A percentile compares a stretch with the other conserved stretches of the same genome.
phyloP scores from a whole-genome alignment of 2,329 filamentous ascomycete genomes.

The Tolypocladium tropicale region DNA sequence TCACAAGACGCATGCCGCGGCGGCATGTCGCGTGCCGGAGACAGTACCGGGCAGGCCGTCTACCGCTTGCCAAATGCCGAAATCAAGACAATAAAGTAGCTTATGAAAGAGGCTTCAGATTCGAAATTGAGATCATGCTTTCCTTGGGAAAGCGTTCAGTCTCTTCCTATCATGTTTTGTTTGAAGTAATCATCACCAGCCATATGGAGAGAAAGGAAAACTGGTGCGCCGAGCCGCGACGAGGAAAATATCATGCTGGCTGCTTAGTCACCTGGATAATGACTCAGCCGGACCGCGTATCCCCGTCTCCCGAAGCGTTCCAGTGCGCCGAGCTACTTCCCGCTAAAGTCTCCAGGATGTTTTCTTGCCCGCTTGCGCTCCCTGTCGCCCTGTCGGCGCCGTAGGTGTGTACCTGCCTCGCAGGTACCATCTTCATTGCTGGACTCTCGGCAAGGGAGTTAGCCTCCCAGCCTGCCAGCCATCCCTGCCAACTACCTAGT shows the following conservation, averaged over 20 bases:
- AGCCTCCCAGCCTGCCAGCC: not conserved
- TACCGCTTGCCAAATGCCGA: not conserved
- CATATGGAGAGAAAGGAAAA: conserved; percentile 20
- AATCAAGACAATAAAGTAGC: not conserved
- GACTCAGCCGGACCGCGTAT: not conserved
- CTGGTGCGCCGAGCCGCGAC: not conserved
- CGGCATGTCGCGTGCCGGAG: not conserved
- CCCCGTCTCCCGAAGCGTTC: not conserved
- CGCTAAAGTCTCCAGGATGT: not conserved
- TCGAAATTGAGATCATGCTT: conserved; percentile 52
- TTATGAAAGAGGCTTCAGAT: conserved; percentile 44
- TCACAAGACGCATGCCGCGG: not conserved
- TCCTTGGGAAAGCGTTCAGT: conserved; percentile 45
- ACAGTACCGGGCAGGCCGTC: too few species aligned
- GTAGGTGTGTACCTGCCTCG: not conserved
- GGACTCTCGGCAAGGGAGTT: not conserved
- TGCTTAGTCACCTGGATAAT: not conserved
- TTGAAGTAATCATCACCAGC: conserved; percentile 51
- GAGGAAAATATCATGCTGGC: not conserved
- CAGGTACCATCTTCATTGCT: not conserved
- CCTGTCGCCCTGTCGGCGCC: too few species aligned
- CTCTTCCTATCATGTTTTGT: conserved; percentile 60
- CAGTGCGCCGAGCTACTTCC: conserved; percentile 1
- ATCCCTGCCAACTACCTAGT: not conserved
- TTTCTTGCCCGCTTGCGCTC: not conserved